A percentile compares a stretch with the other conserved stretches of the same genome.
These are phyloP conservation scores for Saccharomycopsis sp. DNA, from an alignment of 805 yeast species.

Conservation along the genomic window DNA sequence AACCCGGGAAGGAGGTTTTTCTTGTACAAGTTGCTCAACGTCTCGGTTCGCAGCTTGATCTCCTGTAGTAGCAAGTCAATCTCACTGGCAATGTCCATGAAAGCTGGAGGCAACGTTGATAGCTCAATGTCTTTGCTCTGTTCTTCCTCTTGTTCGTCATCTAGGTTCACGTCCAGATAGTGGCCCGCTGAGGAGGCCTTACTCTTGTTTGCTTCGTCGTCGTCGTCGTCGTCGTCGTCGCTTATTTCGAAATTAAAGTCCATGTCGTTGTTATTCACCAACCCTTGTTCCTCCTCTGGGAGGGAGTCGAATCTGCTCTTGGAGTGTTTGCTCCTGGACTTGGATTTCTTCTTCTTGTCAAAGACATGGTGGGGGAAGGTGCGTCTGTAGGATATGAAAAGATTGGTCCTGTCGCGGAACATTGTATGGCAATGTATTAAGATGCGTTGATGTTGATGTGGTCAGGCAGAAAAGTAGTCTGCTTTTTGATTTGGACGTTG, in stretches of 20 bases:
- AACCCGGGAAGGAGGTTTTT: constrained; percentile 82
- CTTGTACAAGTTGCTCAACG: constrained; percentile 62
- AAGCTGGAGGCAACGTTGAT: constrained; percentile 64
- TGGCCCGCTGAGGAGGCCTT: too few relatives aligned
- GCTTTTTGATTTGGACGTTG: too few relatives aligned
- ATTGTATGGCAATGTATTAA: constrained; percentile 31
- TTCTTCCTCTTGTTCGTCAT: constrained; percentile 23
- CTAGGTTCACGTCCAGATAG: constrained; percentile 25
- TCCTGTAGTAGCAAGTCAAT: constrained; percentile 53
- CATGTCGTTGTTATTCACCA: constrained; percentile 31
- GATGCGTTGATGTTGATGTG: too few relatives aligned
- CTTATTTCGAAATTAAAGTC: constrained; percentile 24
- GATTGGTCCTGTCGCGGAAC: constrained; percentile 93
- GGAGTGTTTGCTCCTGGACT: constrained; percentile 5
- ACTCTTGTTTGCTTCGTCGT: constrained; percentile 26
- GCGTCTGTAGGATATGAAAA: constrained; percentile 78
- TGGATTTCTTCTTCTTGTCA: neutral
- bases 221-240: constrained; percentile 25
- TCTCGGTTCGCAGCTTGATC: constrained; percentile 46
- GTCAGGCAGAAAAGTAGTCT: too few relatives aligned
- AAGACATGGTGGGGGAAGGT: constrained; percentile 66
- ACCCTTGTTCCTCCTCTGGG: constrained; percentile 51
- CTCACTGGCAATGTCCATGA: constrained; percentile 64
- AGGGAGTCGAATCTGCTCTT: constrained; percentile 30
- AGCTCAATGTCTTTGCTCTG: constrained; percentile 48